A percentile compares a stretch with the other conserved stretches of the same genome.
These are phyloP conservation scores for Carex kokanica DNA, from an alignment of 176 grass and related monocot genomes.

Conservation along the genomic window DNA sequence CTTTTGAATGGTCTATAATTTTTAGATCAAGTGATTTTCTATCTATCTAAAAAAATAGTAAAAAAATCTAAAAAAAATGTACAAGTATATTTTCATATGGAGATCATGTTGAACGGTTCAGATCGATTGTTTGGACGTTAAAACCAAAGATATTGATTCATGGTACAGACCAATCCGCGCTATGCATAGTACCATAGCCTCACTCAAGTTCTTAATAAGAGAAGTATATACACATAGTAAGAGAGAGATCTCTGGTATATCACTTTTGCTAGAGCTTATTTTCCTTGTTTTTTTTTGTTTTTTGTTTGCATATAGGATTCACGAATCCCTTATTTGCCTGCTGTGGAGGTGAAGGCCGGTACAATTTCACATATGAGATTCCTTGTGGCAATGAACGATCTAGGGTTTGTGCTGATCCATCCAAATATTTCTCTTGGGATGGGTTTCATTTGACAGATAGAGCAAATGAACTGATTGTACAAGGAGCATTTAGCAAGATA, in stretches of 20 bases:
- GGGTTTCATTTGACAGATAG: slow-evolving; percentile 14
- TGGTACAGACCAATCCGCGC: no score
- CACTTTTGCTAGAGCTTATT: not conserved
- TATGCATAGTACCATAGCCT: no score
- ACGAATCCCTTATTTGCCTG: slow-evolving; percentile 3
- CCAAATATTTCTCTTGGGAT: slow-evolving; percentile 12
- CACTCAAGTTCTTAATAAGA: no score
- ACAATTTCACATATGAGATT: not conserved
- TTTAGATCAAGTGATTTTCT: no score
- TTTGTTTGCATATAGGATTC: slow-evolving; percentile 4
- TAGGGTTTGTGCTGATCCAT: slow-evolving; percentile 22
- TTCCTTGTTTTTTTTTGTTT: not conserved
- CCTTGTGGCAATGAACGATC: not conserved
- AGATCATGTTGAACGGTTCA: no score
- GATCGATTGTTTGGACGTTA: no score
- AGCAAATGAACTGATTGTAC: slow-evolving; percentile 6
- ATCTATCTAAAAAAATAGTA: no score
- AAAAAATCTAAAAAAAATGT: no score
- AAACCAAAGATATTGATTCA: no score
- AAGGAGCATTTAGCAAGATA: slow-evolving; percentile 16
- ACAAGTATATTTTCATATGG: no score
- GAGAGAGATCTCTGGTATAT: not conserved
- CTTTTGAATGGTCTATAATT: no score
- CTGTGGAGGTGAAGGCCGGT: slow-evolving; percentile 7
- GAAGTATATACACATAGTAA: not conserved